Percentiles rank a stretch among this genome's conserved stretches.
Evolutionary conservation across 106 monocot genomes (phyloP).

Genomic region (Cymbidium sinense): DNA sequence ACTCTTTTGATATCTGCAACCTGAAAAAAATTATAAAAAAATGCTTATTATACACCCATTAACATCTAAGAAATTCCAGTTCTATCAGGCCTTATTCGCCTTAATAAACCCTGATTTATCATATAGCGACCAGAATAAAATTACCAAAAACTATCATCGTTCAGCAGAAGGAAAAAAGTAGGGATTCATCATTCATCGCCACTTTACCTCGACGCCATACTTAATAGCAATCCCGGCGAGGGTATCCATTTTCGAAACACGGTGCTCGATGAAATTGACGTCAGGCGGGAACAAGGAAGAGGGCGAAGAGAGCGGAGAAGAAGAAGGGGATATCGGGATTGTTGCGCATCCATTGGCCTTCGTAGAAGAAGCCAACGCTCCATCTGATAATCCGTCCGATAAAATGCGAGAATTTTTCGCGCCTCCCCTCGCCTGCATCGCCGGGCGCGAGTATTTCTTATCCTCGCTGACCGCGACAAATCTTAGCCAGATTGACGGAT

Average conservation of each 20-base stretch:
- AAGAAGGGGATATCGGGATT: constrained; percentile 8
- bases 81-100: no score
- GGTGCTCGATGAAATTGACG: constrained; percentile 25
- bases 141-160: background rate
- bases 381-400: background rate
- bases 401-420: background rate
- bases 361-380: background rate
- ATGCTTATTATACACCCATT: background rate
- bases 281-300: constrained; percentile 5
- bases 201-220: constrained; percentile 54
- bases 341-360: constrained; percentile 11
- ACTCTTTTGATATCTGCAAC: constrained; percentile 78
- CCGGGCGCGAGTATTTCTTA: background rate
- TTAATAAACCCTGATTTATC: no score
- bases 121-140: background rate
- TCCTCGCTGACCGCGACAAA: background rate
- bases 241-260: constrained; percentile 46
- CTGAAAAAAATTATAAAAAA: constrained; percentile 17
- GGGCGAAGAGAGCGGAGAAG: background rate
- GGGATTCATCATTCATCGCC: background rate
- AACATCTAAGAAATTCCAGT: background rate
- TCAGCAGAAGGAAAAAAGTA: background rate
- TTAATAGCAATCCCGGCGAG: constrained; percentile 58
- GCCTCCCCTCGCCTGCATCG: background rate
- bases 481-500: background rate